phyloP scores from a whole-genome alignment of 345 rosid species.

The Corchorus capsularis region DNA sequence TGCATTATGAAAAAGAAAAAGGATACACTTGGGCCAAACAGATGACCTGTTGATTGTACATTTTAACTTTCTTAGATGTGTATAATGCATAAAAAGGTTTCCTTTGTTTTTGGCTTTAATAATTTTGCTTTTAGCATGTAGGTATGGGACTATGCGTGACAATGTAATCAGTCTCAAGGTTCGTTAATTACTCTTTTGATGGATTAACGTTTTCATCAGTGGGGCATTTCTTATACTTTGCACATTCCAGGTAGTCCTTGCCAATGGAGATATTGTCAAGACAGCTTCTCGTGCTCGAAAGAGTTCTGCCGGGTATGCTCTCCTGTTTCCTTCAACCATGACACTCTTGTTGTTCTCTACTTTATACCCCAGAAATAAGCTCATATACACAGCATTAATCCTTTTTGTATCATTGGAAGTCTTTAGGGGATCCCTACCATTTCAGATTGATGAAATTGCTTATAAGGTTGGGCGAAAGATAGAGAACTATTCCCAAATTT shows the following conservation, averaged over 20 bases:
- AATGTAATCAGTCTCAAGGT: conserved; percentile 95
- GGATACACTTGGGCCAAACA: background rate
- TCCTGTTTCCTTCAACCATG: conserved; percentile 20
- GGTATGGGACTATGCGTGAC: conserved; percentile 98
- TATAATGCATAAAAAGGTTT: background rate
- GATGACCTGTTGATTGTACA: background rate
- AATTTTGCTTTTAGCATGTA: conserved; percentile 58
- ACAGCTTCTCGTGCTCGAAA: conserved; percentile 98
- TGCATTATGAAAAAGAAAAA: background rate
- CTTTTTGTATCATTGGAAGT: background rate
- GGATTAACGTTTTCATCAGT: conserved; percentile 16
- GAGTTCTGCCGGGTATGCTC: conserved; percentile 91
- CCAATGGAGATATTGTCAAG: conserved; percentile 89
- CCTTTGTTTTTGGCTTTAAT: conserved; percentile 37
- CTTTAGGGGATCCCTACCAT: background rate
- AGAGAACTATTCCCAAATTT: background rate
- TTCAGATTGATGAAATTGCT: background rate
- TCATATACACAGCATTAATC: background rate
- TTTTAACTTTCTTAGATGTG: background rate
- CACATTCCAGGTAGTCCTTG: conserved; percentile 73
- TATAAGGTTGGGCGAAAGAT: background rate
- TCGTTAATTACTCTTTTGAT: conserved; percentile 28
- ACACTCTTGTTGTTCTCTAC: background rate
- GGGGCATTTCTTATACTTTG: conserved; percentile 30
- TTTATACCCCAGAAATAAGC: background rate